phyloP scores from a whole-genome alignment of 2,329 filamentous ascomycete species.

The Amesomyces nigricolor region DNA sequence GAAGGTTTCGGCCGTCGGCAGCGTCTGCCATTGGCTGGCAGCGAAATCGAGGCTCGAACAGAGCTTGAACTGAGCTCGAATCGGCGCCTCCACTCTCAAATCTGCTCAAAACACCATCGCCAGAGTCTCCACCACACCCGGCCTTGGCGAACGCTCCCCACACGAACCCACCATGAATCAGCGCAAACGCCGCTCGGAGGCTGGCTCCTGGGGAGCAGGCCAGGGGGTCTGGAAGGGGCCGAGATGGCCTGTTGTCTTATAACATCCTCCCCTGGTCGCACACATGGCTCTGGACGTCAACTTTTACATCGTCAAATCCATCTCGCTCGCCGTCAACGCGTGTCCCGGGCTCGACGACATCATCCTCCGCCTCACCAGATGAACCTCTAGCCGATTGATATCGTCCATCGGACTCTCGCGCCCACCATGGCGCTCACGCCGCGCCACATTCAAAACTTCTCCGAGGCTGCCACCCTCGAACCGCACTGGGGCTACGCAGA shows the following conservation, averaged over 20 bases:
- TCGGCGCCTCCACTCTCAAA: neutral
- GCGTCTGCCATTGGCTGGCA: neutral
- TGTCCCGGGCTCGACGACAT: neutral
- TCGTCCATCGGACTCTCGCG: too few relatives aligned
- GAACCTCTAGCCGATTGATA: too few relatives aligned
- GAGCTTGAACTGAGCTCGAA: neutral
- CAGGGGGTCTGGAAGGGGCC: neutral
- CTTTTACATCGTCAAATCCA: neutral
- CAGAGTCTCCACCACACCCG: constrained; percentile 3
- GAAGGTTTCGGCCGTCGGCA: neutral
- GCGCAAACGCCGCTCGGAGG: neutral
- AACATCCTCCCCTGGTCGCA: neutral
- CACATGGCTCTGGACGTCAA: neutral
- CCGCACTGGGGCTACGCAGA: constrained; percentile 45
- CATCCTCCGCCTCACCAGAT: too few relatives aligned
- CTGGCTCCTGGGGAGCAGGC: constrained; percentile 5
- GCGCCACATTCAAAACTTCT: constrained; percentile 40
- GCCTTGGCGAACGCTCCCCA: neutral
- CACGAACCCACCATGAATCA: neutral
- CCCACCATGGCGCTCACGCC: constrained; percentile 11
- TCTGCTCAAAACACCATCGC: neutral
- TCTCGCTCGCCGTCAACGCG: neutral
- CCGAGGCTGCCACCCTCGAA: constrained; percentile 32
- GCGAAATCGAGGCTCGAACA: neutral
- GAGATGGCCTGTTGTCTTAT: neutral